These are phyloP conservation scores for Dactylonectria estremocensis DNA, from an alignment of 2,329 filamentous ascomycete genomes.

Conservation along the genomic window DNA sequence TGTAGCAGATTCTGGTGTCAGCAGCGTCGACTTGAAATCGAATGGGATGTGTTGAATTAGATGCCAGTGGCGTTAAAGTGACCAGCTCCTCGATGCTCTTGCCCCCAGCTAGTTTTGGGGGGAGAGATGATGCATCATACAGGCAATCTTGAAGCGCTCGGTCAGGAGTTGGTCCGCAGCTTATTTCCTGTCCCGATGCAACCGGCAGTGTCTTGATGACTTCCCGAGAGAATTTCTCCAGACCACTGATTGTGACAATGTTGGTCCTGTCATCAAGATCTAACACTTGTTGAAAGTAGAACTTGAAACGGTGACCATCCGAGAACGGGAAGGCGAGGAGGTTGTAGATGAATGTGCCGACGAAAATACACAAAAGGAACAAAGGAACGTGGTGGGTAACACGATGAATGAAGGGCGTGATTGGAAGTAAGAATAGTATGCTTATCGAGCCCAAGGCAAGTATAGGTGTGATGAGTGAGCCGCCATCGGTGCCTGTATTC, in stretches of 20 bases:
- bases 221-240: constrained; percentile 76
- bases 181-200: constrained; percentile 72
- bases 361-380: constrained; percentile 80
- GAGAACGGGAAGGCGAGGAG: constrained; percentile 92
- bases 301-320: constrained; percentile 82
- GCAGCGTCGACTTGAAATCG: constrained; percentile 77
- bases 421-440: constrained; percentile 80
- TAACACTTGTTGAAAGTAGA: constrained; percentile 87
- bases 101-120: constrained; percentile 73
- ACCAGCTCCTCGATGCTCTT: constrained; percentile 71
- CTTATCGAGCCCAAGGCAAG: constrained; percentile 77
- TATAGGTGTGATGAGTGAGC: constrained; percentile 79
- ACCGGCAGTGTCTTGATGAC: constrained; percentile 81
- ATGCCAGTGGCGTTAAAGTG: constrained; percentile 63
- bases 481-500: constrained; percentile 90
- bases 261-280: constrained; percentile 83
- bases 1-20: constrained; percentile 84
- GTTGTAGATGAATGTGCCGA: constrained; percentile 87
- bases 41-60: constrained; percentile 62
- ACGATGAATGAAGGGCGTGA: constrained; percentile 89
- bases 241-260: constrained; percentile 77
- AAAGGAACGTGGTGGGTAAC: constrained; percentile 86
- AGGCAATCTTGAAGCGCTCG: constrained; percentile 74
- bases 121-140: constrained; percentile 74
- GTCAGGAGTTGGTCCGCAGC: constrained; percentile 63